Percentiles rank a stretch among this genome's conserved stretches.
These are phyloP conservation scores for Astragalus glycyphyllos DNA, from an alignment of 306 rosid genomes.

Conservation along the genomic window DNA sequence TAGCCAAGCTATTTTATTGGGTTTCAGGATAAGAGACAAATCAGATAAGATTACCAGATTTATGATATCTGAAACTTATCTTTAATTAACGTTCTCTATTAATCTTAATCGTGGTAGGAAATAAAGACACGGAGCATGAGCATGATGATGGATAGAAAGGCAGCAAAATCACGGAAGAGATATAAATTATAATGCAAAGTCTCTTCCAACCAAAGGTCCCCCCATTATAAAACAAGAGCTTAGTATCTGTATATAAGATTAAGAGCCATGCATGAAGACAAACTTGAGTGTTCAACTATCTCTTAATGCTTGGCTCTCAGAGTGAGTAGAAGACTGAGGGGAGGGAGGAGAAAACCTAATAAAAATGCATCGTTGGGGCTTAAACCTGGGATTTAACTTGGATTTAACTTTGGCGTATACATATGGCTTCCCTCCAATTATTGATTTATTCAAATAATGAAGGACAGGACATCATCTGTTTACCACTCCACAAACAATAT, in stretches of 20 bases:
- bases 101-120: not conserved
- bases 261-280: not conserved
- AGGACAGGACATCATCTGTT: not conserved
- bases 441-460: not conserved
- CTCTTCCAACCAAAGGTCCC: slow-evolving; percentile 10
- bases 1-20: not conserved
- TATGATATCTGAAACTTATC: not conserved
- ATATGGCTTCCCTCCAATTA: not conserved
- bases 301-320: not conserved
- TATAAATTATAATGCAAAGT: not conserved
- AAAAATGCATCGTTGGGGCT: not conserved
- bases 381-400: not conserved
- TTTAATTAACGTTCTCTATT: not conserved
- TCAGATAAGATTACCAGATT: not conserved
- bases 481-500: not conserved
- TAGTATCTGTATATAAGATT: not conserved
- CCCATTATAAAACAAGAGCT: not conserved
- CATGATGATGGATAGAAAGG: not conserved
- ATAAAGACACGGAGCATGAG: not conserved
- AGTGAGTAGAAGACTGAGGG: not conserved
- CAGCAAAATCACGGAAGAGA: slow-evolving; percentile 5
- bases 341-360: not conserved
- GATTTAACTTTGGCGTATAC: not conserved
- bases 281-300: not conserved
- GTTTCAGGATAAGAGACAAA: not conserved